Percentiles rank a stretch among this genome's conserved stretches.
Conservation (phyloP, 306 rosid genomes). For the Fragaria iinumae region DNA sequence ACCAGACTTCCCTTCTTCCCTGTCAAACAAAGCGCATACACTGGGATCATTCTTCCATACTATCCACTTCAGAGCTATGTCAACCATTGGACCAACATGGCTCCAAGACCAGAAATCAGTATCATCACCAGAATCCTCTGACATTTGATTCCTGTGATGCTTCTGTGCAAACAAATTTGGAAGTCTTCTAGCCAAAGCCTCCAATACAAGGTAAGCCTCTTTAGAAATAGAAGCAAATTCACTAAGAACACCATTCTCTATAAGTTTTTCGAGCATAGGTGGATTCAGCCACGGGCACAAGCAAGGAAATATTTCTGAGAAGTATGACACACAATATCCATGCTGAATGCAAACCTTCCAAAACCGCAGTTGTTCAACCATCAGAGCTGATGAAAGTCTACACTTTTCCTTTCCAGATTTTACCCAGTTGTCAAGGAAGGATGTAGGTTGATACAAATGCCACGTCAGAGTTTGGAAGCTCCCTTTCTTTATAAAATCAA, state of each 20-base stretch:
- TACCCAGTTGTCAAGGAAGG: constrained; percentile 77
- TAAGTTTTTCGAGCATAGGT: constrained; percentile 61
- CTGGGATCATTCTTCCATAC: constrained; percentile 56
- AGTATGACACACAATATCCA: constrained; percentile 72
- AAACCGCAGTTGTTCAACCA: constrained; percentile 75
- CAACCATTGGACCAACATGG: constrained; percentile 86
- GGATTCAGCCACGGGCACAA: constrained; percentile 84
- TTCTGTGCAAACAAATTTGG: constrained; percentile 67
- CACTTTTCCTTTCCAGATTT: constrained; percentile 67
- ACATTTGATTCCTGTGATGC: constrained; percentile 33
- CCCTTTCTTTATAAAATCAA: constrained; percentile 62
- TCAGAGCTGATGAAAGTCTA: constrained; percentile 70
- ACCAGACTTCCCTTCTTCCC: constrained; percentile 29
- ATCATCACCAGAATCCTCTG: constrained; percentile 39
- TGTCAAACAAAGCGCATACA: constrained; percentile 45
- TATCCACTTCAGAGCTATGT: constrained; percentile 80
- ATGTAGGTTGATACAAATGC: constrained; percentile 62
- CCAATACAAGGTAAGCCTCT: constrained; percentile 81
- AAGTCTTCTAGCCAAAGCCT: constrained; percentile 75
- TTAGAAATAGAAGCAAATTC: constrained; percentile 67
- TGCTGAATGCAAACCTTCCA: constrained; percentile 94
- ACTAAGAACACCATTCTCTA: constrained; percentile 44
- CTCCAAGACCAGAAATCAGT: constrained; percentile 88
- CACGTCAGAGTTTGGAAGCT: constrained; percentile 66
- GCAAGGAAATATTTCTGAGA: constrained; percentile 70